Base-by-base conservation (phyloP, 129 eudicot genomes). In the Glebionis coronaria region DNA sequence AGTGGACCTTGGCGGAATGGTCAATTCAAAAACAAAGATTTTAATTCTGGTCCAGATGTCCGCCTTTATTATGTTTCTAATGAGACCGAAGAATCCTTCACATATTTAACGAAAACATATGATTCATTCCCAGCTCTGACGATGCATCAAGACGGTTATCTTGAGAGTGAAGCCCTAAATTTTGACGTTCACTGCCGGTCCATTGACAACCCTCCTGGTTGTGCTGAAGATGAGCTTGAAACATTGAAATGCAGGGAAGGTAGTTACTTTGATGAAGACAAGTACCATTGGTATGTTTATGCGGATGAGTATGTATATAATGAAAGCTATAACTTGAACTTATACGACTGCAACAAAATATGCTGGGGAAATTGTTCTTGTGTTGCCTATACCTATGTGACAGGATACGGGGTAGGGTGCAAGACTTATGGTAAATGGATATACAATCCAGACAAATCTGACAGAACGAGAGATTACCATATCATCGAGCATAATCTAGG, bases 351-450 rank as follows among this genome's bases (percentile, higher is more conserved):
- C 55, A 10, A 50, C 61, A 45, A 59, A 35, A 72, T 59, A 69
- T 82, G 87, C 28, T 44, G 63, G 79, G 40, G 28, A 11, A 29
- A 70, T 18, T 82, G 87, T 52, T 75, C 87, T 10, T 82, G 84
- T 16, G 51, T 51, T 35, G 81, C 71, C 23, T 82, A 18, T 68
- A 50, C 74, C 19, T 18, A 65, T 40, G 45, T 67, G 15, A 55
- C 44, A 13, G 5, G 6, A 20, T 28, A 62, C 31, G 42, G 46
- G 16, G 44, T 66, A 14, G 79, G 77, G 20, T 82, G 87, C 69
- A 47, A 57, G 61, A 67, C 74, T 66, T 82, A 63, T 58, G 70
- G 76, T 40, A 27, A 19, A 74, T 62, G 3, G 52, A n/a, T 14
- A 29, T 45, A 68, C 35, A 49, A 35, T 45, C 52, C 63, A 65